A percentile compares a stretch with the other conserved stretches of the same genome.
Evolutionary conservation across 179 eudicot species (phyloP).

Genomic region (Silene vulgaris): DNA sequence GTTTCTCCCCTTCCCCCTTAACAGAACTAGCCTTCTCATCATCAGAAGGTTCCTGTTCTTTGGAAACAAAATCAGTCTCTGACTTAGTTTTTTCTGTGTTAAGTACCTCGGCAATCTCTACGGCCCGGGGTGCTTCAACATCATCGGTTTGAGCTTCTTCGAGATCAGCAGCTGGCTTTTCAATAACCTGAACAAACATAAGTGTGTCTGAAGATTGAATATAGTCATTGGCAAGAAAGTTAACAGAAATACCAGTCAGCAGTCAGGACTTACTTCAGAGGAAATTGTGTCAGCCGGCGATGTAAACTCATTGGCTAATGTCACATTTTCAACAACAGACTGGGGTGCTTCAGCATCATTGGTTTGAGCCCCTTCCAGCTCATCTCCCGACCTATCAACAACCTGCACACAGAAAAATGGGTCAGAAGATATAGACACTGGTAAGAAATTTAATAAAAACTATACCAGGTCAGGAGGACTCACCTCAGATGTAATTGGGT

Average conservation of each 20-base stretch:
- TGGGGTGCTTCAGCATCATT: conserved; percentile 11
- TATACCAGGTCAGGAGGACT: background rate
- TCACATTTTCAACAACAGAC: background rate
- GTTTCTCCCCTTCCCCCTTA: conserved; percentile 2
- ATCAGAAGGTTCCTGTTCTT: conserved; percentile 26
- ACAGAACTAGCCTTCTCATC: conserved; percentile 24
- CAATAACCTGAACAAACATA: conserved; percentile 19
- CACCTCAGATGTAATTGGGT: conserved; percentile 23
- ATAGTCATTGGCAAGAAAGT: background rate
- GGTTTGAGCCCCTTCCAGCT: background rate
- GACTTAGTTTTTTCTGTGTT: conserved; percentile 20
- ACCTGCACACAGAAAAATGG: background rate
- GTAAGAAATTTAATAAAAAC: background rate
- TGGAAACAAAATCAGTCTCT: conserved; percentile 25
- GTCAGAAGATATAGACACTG: conserved; percentile 9
- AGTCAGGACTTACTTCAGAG: background rate
- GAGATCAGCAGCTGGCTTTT: background rate
- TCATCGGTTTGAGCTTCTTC: conserved; percentile 6
- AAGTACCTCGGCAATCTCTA: conserved; percentile 14
- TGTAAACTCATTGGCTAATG: background rate
- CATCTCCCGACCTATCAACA: conserved; percentile 7
- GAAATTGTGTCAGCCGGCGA: background rate
- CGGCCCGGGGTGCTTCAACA: conserved; percentile 9
- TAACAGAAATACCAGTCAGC: background rate
- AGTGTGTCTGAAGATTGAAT: conserved; percentile 18